phyloP scores from a whole-genome alignment of 2,329 filamentous ascomycete species.

The Clonostachys rosea region DNA sequence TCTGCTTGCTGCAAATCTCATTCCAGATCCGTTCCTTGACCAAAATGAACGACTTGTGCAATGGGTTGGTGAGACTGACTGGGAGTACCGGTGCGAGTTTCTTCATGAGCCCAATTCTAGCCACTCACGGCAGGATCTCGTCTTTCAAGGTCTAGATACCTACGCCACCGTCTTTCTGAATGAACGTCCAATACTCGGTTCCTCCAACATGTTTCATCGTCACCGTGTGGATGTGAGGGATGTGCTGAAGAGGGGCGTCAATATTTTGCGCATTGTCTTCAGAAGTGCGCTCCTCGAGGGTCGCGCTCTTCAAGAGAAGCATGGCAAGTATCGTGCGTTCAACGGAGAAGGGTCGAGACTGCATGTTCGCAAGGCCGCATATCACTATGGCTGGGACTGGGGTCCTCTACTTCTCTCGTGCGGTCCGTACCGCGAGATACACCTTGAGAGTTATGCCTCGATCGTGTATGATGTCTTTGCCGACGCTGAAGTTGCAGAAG shows the following conservation, averaged over 20 bases:
- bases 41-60: constrained; percentile 52
- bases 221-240: constrained; percentile 40
- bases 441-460: constrained; percentile 55
- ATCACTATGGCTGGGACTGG: constrained; percentile 68
- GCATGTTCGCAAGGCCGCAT: constrained; percentile 51
- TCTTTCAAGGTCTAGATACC: constrained; percentile 52
- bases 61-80: constrained; percentile 56
- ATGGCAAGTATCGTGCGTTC: constrained; percentile 47
- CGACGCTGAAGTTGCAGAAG: constrained; percentile 21
- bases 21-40: constrained; percentile 50
- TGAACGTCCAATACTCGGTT: constrained; percentile 35
- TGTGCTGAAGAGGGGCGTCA: constrained; percentile 24
- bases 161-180: constrained; percentile 46
- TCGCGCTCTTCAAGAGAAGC: constrained; percentile 39
- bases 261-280: constrained; percentile 41
- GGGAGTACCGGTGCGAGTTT: constrained; percentile 45
- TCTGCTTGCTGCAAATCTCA: constrained; percentile 14
- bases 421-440: constrained; percentile 60
- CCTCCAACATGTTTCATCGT: constrained; percentile 49
- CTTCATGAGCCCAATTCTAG: constrained; percentile 6
- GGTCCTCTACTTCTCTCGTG: constrained; percentile 54
- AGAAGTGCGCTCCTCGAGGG: constrained; percentile 47
- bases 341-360: constrained; percentile 31
- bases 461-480: constrained; percentile 52
- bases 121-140: constrained; percentile 16